phyloP scores from a whole-genome alignment of 2,329 filamentous ascomycete species.

The Sporothrix variecibatus region DNA sequence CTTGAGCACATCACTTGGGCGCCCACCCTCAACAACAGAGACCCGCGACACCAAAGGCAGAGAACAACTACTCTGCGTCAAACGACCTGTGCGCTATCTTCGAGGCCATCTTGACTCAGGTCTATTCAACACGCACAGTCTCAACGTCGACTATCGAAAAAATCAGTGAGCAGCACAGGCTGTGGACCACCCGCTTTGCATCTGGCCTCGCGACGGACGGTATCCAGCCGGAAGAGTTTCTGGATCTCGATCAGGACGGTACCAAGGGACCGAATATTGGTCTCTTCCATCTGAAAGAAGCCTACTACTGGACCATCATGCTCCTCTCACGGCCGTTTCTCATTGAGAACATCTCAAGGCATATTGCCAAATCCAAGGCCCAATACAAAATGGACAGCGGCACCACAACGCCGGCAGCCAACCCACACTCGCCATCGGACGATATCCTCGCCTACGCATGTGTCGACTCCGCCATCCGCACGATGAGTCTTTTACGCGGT shows the following conservation, averaged over 20 bases:
- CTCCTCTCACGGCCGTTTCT: conserved; percentile 42
- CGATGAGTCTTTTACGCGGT: conserved; percentile 43
- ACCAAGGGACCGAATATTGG: conserved; percentile 35
- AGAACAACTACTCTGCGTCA: conserved; percentile 34
- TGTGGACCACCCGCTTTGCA: conserved; percentile 33
- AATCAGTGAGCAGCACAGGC: conserved; percentile 36
- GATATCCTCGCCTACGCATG: conserved; percentile 39
- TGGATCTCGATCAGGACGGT: conserved; percentile 28
- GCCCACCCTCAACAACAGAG: conserved; percentile 40
- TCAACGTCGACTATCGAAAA: conserved; percentile 34
- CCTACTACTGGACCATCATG: conserved; percentile 45
- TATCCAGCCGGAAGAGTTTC: conserved; percentile 27
- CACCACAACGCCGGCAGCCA: background rate
- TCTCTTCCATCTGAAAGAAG: conserved; percentile 40
- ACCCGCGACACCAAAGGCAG: conserved; percentile 31
- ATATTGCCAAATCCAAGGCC: conserved; percentile 20
- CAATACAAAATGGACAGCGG: background rate
- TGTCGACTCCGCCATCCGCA: conserved; percentile 40
- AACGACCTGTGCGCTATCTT: conserved; percentile 43
- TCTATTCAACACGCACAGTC: conserved; percentile 40
- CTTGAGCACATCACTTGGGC: conserved; percentile 39
- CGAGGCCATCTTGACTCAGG: conserved; percentile 40
- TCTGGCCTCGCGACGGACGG: conserved; percentile 31
- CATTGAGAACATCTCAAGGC: conserved; percentile 35
- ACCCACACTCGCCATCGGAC: conserved; percentile 28